These are phyloP conservation scores for Epichloe uncinata DNA, from an alignment of 2,329 filamentous ascomycete species.

Conservation along the genomic window DNA sequence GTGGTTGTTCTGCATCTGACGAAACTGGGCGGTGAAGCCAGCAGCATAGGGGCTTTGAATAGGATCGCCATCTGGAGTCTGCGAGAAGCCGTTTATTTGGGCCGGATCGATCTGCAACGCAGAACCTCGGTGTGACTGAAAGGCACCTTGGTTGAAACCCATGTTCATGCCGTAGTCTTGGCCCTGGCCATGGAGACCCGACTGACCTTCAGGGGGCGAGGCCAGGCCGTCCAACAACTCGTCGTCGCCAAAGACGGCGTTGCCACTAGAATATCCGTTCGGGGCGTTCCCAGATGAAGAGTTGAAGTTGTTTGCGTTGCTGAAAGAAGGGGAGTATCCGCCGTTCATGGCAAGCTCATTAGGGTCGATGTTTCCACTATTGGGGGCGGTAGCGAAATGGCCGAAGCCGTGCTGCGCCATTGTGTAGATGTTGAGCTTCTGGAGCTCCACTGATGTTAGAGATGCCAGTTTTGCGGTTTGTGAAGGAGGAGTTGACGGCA, in stretches of 20 bases:
- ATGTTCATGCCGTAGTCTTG: slow-evolving; percentile 49
- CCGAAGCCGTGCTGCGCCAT: slow-evolving; percentile 46
- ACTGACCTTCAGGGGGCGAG: slow-evolving; percentile 39
- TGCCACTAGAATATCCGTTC: slow-evolving; percentile 63
- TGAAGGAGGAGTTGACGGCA: slow-evolving; percentile 4
- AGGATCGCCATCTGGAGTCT: slow-evolving; percentile 81
- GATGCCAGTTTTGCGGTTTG: slow-evolving; percentile 6
- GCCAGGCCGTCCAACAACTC: slow-evolving; percentile 68
- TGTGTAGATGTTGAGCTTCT: slow-evolving; percentile 10
- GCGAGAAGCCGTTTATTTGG: slow-evolving; percentile 71
- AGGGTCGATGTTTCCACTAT: slow-evolving; percentile 59
- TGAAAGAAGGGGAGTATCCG: slow-evolving; percentile 47
- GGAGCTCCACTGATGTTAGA: slow-evolving; percentile 5
- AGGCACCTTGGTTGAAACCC: slow-evolving; percentile 40
- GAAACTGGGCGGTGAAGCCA: slow-evolving; percentile 69
- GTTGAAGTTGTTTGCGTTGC: slow-evolving; percentile 38
- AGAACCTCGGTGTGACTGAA: slow-evolving; percentile 39
- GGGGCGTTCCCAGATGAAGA: slow-evolving; percentile 43
- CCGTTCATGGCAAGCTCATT: slow-evolving; percentile 65
- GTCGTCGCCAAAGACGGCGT: slow-evolving; percentile 73
- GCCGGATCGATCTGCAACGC: slow-evolving; percentile 50
- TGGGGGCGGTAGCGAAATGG: slow-evolving; percentile 41
- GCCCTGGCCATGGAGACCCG: slow-evolving; percentile 36
- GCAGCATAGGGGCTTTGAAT: slow-evolving; percentile 83
- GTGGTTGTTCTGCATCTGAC: slow-evolving; percentile 49